Evolutionary conservation across 2,329 filamentous ascomycete genomes (phyloP).

Genomic region (Talaromyces verruculosus): DNA sequence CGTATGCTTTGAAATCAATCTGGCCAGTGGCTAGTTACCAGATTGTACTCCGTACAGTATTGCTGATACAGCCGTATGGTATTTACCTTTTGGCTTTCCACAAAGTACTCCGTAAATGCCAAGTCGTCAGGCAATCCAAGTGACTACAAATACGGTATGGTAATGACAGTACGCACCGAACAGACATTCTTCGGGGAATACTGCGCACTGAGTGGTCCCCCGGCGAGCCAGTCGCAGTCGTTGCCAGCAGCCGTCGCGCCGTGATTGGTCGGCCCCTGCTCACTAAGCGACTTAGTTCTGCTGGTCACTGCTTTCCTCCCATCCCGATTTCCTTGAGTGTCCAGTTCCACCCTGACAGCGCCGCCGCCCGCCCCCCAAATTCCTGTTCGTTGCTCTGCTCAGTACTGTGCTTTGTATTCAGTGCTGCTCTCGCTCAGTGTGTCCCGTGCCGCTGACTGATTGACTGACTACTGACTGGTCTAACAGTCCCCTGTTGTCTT

Average conservation of each 20-base stretch:
- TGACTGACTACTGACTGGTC: neutral
- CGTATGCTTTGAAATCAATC: neutral
- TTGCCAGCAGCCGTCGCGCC: conserved; percentile 9
- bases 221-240: neutral
- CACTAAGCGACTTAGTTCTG: conserved; percentile 20
- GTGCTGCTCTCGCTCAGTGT: neutral
- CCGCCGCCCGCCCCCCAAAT: conserved; percentile 14
- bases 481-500: neutral
- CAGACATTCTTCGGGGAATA: conserved; percentile 4
- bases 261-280: conserved; percentile 20
- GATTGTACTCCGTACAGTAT: neutral
- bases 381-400: conserved; percentile 5
- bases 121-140: neutral
- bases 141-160: neutral
- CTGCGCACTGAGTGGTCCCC: neutral
- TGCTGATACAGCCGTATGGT: neutral
- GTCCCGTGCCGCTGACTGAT: neutral
- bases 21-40: neutral
- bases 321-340: conserved; percentile 5
- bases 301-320: conserved; percentile 12
- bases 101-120: neutral
- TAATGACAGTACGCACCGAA: neutral
- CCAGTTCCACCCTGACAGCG: conserved; percentile 3
- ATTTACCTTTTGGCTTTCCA: neutral
- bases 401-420: neutral